Conservation (phyloP, 2,329 filamentous ascomycete species). For the Ophiostoma ips region DNA sequence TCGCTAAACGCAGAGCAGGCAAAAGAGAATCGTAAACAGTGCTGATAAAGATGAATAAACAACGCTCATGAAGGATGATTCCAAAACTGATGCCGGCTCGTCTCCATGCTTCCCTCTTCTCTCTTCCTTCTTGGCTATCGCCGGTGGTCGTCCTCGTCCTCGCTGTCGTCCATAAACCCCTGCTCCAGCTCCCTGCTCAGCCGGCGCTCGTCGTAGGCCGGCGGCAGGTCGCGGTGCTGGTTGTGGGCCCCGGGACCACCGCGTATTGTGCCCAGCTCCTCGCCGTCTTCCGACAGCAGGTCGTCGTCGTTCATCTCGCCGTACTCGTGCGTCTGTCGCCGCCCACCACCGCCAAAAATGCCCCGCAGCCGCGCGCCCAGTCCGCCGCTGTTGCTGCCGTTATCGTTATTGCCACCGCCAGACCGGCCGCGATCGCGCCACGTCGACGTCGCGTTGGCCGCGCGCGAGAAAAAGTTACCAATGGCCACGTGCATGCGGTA, state of each 20-base stretch:
- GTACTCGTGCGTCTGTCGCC: conserved; percentile 7
- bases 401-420: conserved; percentile 20
- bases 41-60: too few relatives aligned
- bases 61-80: too few relatives aligned
- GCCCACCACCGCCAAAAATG: background rate
- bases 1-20: too few relatives aligned
- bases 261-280: conserved; percentile 45
- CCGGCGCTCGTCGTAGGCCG: conserved; percentile 38
- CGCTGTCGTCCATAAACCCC: conserved; percentile 33
- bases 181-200: conserved; percentile 55
- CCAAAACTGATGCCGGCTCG: too few relatives aligned
- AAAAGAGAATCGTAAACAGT: background rate
- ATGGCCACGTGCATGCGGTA: conserved; percentile 32
- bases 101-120: too few relatives aligned
- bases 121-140: background rate
- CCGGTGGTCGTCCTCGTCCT: conserved; percentile 22
- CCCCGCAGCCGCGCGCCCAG: conserved; percentile 10
- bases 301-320: conserved; percentile 27
- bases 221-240: background rate
- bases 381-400: conserved; percentile 8
- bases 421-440: conserved; percentile 30
- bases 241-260: background rate
- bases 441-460: conserved; percentile 15
- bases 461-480: conserved; percentile 23
- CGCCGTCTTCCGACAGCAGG: conserved; percentile 33